Percentiles rank a stretch among this genome's conserved stretches.
Evolutionary conservation across 345 rosid species (phyloP).

Genomic region (Gossypium turneri): DNA sequence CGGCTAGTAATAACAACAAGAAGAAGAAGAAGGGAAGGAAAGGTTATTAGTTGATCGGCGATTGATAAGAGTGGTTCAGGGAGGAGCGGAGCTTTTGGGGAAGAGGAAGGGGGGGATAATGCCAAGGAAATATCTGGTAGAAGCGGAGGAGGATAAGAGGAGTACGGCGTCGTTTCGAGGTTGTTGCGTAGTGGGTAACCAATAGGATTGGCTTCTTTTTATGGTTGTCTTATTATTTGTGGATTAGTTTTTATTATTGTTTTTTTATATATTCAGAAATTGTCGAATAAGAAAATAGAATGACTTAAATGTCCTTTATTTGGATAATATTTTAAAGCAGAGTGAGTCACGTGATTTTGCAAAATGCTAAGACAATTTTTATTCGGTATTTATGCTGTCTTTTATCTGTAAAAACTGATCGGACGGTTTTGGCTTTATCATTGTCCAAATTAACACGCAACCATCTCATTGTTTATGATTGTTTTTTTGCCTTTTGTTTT

Average conservation of each 20-base stretch:
- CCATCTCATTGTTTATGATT: not conserved
- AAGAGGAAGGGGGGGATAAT: not conserved
- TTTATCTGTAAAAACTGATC: not conserved
- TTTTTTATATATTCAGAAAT: not conserved
- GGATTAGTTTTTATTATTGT: not conserved
- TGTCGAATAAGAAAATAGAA: not conserved
- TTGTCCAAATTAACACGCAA: not conserved
- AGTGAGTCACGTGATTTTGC: conserved; percentile 20
- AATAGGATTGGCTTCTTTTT: not conserved
- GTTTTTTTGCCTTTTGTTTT: not conserved
- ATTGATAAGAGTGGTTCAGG: not conserved
- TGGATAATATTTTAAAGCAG: conserved; percentile 8
- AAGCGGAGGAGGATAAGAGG: conserved; percentile 17
- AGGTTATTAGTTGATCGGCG: conserved; percentile 17
- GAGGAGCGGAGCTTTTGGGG: conserved; percentile 12
- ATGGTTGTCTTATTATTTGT: conserved; percentile 6
- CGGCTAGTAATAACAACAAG: not conserved
- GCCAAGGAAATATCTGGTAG: conserved; percentile 13
- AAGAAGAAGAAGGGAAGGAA: not conserved
- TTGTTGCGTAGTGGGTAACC: conserved; percentile 12
- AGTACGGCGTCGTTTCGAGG: not conserved
- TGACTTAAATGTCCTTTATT: conserved; percentile 20
- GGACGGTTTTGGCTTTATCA: not conserved
- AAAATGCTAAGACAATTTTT: not conserved
- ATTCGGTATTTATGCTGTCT: not conserved